Evolutionary conservation across 2,329 filamentous ascomycete genomes (phyloP).

Genomic region (Exophiala bonariae): DNA sequence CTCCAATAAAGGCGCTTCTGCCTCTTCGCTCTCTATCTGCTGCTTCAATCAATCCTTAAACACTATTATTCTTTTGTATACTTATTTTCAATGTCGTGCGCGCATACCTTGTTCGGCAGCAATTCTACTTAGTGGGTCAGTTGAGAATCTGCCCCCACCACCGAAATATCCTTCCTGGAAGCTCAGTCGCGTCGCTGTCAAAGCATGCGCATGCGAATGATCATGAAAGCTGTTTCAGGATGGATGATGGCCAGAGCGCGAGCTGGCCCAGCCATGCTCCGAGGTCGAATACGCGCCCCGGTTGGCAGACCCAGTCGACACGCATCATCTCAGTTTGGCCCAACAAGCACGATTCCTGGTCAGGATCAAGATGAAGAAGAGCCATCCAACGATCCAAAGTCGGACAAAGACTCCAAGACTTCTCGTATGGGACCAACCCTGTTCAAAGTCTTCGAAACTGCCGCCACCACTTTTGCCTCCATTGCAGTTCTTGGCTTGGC

Average conservation of each 20-base stretch:
- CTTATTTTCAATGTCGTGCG: no score
- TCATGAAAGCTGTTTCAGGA: conserved; percentile 12
- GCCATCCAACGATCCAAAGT: conserved; percentile 11
- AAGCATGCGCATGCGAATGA: conserved; percentile 8
- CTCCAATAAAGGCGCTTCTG: no score
- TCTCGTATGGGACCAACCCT: conserved; percentile 32
- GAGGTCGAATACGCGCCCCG: background rate
- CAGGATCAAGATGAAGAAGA: conserved; percentile 19
- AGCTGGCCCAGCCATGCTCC: conserved; percentile 1
- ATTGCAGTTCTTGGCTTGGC: conserved; percentile 71
- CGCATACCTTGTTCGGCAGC: no score
- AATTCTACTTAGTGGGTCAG: no score
- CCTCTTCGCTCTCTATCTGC: no score
- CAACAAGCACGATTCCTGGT: conserved; percentile 19
- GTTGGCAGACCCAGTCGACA: conserved; percentile 4
- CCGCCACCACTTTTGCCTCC: conserved; percentile 73
- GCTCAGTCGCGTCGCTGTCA: no score
- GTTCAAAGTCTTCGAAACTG: conserved; percentile 70
- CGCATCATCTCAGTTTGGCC: conserved; percentile 22
- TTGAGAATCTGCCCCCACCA: no score
- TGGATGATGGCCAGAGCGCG: conserved; percentile 8
- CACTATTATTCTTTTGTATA: no score
- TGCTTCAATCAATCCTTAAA: no score
- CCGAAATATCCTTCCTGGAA: background rate
- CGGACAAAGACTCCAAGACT: conserved; percentile 10